A percentile compares a stretch with the other conserved stretches of the same genome.
Conservation (phyloP, 306 rosid species). For the Casuarina equisetifolia region DNA sequence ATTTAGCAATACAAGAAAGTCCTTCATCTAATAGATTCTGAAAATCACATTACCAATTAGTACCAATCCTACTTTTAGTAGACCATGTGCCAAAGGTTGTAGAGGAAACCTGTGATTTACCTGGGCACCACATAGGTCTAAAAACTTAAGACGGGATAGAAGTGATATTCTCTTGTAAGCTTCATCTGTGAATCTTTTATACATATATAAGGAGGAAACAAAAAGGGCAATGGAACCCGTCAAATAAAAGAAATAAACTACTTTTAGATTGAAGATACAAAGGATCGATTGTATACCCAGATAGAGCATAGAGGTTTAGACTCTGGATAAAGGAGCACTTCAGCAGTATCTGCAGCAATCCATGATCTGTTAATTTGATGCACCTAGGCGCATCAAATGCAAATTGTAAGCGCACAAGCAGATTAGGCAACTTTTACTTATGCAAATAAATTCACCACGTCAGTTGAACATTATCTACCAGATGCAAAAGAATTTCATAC, state of each 20-base stretch:
- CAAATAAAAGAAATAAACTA: slow-evolving; percentile 11
- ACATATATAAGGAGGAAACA: neutral
- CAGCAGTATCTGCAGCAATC: slow-evolving; percentile 58
- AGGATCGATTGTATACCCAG: slow-evolving; percentile 52
- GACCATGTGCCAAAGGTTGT: slow-evolving; percentile 12
- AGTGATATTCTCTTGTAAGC: slow-evolving; percentile 59
- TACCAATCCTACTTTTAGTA: slow-evolving; percentile 23
- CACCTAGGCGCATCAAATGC: slow-evolving; percentile 50
- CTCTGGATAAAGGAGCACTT: slow-evolving; percentile 56
- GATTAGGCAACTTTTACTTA: slow-evolving; percentile 4
- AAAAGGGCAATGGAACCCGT: slow-evolving; percentile 23
- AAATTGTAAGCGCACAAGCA: slow-evolving; percentile 23
- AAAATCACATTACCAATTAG: slow-evolving; percentile 21
- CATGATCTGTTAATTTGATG: slow-evolving; percentile 63
- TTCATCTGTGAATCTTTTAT: slow-evolving; percentile 63
- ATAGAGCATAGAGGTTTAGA: slow-evolving; percentile 80
- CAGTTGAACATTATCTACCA: neutral
- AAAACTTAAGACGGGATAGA: slow-evolving; percentile 49
- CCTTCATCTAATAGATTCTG: slow-evolving; percentile 84
- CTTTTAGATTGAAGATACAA: slow-evolving; percentile 11
- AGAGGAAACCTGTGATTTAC: slow-evolving; percentile 35
- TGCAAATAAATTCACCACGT: slow-evolving; percentile 8
- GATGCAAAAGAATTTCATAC: slow-evolving; percentile 12
- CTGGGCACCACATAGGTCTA: slow-evolving; percentile 91
- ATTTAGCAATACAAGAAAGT: slow-evolving; percentile 57